These are phyloP conservation scores for Vitis hybrid DNA, from an alignment of 177 flowering plant genomes.

Conservation along the genomic window DNA sequence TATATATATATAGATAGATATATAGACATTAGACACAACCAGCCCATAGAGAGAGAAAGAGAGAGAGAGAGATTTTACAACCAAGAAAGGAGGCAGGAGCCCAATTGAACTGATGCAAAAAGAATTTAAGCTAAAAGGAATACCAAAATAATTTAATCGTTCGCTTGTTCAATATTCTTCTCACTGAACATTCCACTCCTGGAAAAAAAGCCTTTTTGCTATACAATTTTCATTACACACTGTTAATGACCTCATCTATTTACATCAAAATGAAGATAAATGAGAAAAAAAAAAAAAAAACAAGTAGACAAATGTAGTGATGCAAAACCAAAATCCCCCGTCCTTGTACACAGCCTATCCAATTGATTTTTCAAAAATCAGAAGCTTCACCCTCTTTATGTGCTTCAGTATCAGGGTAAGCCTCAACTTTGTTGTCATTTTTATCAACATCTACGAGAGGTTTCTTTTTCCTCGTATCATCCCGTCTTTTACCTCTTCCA, in stretches of 20 bases:
- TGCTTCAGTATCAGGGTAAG: no score
- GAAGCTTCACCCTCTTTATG: neutral
- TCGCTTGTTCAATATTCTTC: no score
- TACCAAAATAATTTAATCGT: neutral
- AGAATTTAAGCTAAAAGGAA: constrained; percentile 9
- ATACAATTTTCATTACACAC: constrained; percentile 38
- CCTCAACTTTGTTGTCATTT: neutral
- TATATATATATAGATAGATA: no score
- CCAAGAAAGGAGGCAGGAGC: constrained; percentile 6
- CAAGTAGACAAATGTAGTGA: neutral
- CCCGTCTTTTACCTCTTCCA: neutral
- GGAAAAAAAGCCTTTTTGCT: constrained; percentile 22
- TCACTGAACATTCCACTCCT: constrained; percentile 1
- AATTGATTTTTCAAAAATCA: neutral
- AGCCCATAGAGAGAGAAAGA: neutral
- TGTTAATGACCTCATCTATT: constrained; percentile 33
- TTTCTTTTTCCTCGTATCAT: constrained; percentile 7
- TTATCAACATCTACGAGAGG: constrained; percentile 5
- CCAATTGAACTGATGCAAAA: constrained; percentile 18
- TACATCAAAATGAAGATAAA: constrained; percentile 23
- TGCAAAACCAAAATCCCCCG: constrained; percentile 12
- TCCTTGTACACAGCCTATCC: neutral
- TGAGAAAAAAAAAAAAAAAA: constrained; percentile 1
- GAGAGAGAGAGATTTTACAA: neutral
- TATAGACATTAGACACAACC: no score